phyloP scores from a whole-genome alignment of 768 basidiomycete species.

The Termitomyces sp. region DNA sequence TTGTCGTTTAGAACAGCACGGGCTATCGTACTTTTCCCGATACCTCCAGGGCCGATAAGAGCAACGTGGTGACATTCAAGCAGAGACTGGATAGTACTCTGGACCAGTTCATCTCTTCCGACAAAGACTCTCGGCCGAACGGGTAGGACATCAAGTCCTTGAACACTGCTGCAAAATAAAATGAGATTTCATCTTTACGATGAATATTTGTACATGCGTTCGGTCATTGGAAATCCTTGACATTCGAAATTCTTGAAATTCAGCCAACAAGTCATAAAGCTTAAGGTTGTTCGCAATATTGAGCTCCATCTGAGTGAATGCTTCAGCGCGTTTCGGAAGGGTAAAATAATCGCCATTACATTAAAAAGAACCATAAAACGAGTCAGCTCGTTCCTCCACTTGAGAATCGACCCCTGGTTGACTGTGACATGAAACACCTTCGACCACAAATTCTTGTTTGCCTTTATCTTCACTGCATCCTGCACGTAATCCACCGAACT shows the following conservation, averaged over 20 bases:
- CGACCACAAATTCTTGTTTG: neutral
- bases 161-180: neutral
- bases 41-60: neutral
- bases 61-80: neutral
- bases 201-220: neutral
- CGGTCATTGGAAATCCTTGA: neutral
- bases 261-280: slow-evolving; percentile 5
- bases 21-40: neutral
- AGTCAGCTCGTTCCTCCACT: slow-evolving; percentile 5
- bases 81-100: neutral
- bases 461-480: neutral
- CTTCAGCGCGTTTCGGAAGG: no score
- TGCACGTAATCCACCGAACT: neutral
- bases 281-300: slow-evolving; percentile 8
- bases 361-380: slow-evolving; percentile 4
- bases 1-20: neutral
- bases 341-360: neutral
- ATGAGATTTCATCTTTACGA: no score
- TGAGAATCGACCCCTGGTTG: slow-evolving; percentile 6
- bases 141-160: neutral
- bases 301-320: neutral
- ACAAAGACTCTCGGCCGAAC: neutral
- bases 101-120: neutral
- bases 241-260: neutral
- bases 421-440: slow-evolving; percentile 6